Conservation (phyloP, 805 yeast genomes). For the Yamadazyma sp. region DNA sequence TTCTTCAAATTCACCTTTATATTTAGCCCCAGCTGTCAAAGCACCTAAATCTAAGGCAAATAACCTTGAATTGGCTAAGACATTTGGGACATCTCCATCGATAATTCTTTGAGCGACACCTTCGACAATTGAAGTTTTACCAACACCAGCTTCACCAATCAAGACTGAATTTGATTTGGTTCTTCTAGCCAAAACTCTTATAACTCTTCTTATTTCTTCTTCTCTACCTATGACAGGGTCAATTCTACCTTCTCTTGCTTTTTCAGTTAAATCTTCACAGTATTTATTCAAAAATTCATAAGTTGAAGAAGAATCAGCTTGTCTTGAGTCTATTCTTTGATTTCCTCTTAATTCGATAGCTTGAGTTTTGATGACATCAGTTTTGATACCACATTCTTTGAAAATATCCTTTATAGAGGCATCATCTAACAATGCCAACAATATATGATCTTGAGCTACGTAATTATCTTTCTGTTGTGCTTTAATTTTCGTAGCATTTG, state of each 20-base stretch:
- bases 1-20: slow-evolving; percentile 98
- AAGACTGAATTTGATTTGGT: slow-evolving; percentile 95
- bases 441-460: slow-evolving; percentile 91
- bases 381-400: slow-evolving; percentile 66
- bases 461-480: slow-evolving; percentile 86
- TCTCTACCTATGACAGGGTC: slow-evolving; percentile 99
- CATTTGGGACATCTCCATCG: slow-evolving; percentile 91
- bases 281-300: slow-evolving; percentile 85
- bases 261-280: slow-evolving; percentile 90
- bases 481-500: slow-evolving; percentile 73
- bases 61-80: slow-evolving; percentile 74
- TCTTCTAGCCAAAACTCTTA: slow-evolving; percentile 93
- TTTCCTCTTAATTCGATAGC: slow-evolving; percentile 81
- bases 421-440: slow-evolving; percentile 83
- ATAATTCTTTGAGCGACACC: slow-evolving; percentile 98
- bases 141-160: slow-evolving; percentile 99
- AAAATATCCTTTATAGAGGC: slow-evolving; percentile 63
- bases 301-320: slow-evolving; percentile 85
- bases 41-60: slow-evolving; percentile 94
- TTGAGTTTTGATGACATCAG: slow-evolving; percentile 73
- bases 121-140: slow-evolving; percentile 96
- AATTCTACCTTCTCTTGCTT: slow-evolving; percentile 88
- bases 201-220: slow-evolving; percentile 94
- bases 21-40: slow-evolving; percentile 96
- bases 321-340: slow-evolving; percentile 88